Evolutionary conservation across 306 rosid species (phyloP), one percentile per base, ranked within the genome.

Genomic region (Abrus precatorius): DNA sequence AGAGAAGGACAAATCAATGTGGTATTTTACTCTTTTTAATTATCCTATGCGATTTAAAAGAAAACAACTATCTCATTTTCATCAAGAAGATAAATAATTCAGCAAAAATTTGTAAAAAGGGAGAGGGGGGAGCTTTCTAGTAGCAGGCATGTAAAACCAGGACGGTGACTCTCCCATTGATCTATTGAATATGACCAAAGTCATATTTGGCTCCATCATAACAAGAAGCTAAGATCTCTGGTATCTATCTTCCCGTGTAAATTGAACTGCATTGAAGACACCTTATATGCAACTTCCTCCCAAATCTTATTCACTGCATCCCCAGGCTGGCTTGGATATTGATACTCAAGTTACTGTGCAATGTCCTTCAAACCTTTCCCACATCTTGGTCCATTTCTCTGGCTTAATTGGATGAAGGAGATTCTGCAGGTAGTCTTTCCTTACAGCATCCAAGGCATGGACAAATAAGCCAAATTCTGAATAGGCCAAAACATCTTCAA

Each of bases 231-330:
- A 75, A 89, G 95, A 87, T 81, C 89, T 92, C 70, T 47, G 82
- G 72, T 87, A 90, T 85, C 99, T 89, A 85, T 87, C 90, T 77
- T 86, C 85, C 85, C 78, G 83, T 93, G 91, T 60, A 71, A 74
- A 54, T 86, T 80, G 63, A 79, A 79, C 61, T 54, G 88, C 62
- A 78, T 7, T 1, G 84, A 77, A 65, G 90, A 78, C 64, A 77
- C 69, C 84, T 91, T 95, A 13, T 69, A 90, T 6, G 90, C 86
- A 61, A 91, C 92, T 69, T 91, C 92, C 82, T 87, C 72, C 98
- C 97, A 95, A 52, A 95, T 88, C 97, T 91, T 86, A 80, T 87
- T 88, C 38, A 92, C 94, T 34, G 97, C 98, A 83, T 95, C 98
- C 71, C 89, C 86, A 28, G 83, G 73, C 64, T 69, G 88, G 60